Evolutionary conservation across 208 protist species (phyloP).

Genomic region (Perkinsela sp.): DNA sequence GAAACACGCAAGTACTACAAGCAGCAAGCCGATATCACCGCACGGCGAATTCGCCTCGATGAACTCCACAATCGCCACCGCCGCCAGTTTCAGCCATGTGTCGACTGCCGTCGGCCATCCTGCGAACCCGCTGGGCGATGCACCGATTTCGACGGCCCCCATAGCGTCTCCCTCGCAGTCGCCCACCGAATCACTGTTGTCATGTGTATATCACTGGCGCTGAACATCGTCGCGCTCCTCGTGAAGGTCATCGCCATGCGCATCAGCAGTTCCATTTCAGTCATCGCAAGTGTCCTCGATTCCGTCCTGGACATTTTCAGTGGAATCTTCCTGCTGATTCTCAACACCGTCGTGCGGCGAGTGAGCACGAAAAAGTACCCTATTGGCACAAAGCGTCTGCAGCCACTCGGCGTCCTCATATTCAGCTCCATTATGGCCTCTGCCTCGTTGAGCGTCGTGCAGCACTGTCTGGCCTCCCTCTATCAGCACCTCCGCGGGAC

Average conservation of each 20-base stretch:
- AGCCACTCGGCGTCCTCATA: constrained; percentile 4
- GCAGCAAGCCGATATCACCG: neutral
- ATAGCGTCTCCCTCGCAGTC: neutral
- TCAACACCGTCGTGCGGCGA: constrained; percentile 3
- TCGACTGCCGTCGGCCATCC: neutral
- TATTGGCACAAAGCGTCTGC: constrained; percentile 3
- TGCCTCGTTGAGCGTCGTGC: constrained; percentile 3
- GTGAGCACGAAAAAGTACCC: constrained; percentile 5
- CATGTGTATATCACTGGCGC: constrained; percentile 1
- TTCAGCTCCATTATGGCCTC: constrained; percentile 5
- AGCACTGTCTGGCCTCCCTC: constrained; percentile 2
- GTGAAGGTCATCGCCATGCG: constrained; percentile 3
- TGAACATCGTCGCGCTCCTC: constrained; percentile 3
- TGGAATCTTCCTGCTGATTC: constrained; percentile 3
- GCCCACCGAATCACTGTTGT: neutral
- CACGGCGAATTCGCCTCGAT: neutral
- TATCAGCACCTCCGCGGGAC: neutral
- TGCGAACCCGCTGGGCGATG: neutral
- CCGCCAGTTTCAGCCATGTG: neutral
- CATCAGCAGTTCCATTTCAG: constrained; percentile 2
- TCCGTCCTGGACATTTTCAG: constrained; percentile 4
- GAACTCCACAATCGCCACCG: neutral
- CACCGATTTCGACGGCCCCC: neutral
- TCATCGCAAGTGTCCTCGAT: constrained; percentile 5
- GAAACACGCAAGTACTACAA: neutral